A percentile compares a stretch with the other conserved stretches of the same genome.
Conservation (phyloP, 192 early-diverging fungal genomes). For the Mortierella hygrophila region DNA sequence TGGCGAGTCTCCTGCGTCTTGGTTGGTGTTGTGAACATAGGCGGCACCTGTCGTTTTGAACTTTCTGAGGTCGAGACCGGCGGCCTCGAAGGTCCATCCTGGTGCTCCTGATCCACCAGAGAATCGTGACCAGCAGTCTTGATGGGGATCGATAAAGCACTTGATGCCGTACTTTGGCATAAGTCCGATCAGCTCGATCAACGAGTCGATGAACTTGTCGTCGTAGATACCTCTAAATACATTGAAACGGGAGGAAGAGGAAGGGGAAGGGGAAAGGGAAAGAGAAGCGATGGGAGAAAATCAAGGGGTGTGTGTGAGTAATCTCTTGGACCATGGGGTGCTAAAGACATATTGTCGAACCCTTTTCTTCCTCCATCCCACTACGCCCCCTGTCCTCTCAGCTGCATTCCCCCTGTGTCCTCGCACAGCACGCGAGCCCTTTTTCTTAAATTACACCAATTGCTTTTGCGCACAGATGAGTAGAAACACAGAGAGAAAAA, state of each 20-base stretch:
- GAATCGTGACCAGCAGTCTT: constrained; percentile 85
- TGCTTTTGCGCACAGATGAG: neutral
- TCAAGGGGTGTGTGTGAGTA: constrained; percentile 1
- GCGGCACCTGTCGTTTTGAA: constrained; percentile 86
- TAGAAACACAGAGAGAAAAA: neutral
- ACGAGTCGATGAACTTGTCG: constrained; percentile 84
- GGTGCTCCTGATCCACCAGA: constrained; percentile 89
- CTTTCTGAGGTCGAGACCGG: constrained; percentile 76
- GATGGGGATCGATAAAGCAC: constrained; percentile 92
- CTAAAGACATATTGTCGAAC: neutral
- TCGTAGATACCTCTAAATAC: constrained; percentile 77
- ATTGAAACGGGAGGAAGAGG: neutral
- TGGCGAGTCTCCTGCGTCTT: constrained; percentile 57
- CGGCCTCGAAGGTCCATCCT: constrained; percentile 89
- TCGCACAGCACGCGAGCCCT: constrained; percentile 4
- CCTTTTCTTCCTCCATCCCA: neutral
- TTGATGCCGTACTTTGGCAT: constrained; percentile 83
- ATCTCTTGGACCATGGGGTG: neutral
- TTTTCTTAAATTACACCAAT: neutral
- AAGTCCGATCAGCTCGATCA: constrained; percentile 71
- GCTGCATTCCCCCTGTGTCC: neutral
- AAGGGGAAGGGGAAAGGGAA: neutral
- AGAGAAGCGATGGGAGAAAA: neutral
- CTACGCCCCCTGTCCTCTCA: neutral
- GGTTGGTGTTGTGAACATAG: constrained; percentile 78